A percentile compares a stretch with the other conserved stretches of the same genome.
phyloP scores from a whole-genome alignment of 2,329 filamentous ascomycete species.

The Aspergillus awamori region DNA sequence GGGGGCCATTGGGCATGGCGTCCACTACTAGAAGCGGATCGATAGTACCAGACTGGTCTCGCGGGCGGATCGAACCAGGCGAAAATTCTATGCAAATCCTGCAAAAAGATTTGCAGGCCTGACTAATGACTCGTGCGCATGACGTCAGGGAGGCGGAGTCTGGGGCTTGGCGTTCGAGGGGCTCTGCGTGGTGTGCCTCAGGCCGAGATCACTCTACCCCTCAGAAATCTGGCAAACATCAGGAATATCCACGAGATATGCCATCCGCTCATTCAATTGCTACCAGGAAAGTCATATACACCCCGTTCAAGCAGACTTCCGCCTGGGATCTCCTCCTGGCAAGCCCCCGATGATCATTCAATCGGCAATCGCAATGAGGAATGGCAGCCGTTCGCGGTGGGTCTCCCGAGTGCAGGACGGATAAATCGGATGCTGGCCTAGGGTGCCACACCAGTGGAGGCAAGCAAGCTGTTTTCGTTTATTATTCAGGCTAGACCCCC shows the following conservation, averaged over 20 bases:
- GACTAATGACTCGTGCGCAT: not conserved
- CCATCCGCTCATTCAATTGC: too few relatives aligned
- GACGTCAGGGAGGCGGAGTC: constrained; percentile 2
- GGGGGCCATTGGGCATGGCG: too few relatives aligned
- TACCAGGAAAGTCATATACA: too few relatives aligned
- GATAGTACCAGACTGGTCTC: too few relatives aligned
- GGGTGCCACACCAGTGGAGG: not conserved
- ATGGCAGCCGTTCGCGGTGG: constrained; percentile 9
- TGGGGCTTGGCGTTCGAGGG: not conserved
- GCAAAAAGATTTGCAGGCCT: not conserved
- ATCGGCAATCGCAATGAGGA: constrained; percentile 1
- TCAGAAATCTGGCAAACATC: too few relatives aligned
- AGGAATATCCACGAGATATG: too few relatives aligned
- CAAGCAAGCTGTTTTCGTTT: not conserved
- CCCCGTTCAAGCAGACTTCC: too few relatives aligned
- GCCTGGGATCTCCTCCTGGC: not conserved
- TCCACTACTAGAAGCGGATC: too few relatives aligned
- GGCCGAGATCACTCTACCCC: not conserved
- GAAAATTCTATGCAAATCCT: too few relatives aligned
- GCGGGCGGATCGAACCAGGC: too few relatives aligned
- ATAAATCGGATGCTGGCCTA: constrained; percentile 6
- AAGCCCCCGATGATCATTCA: not conserved
- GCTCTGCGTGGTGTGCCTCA: not conserved
- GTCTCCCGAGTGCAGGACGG: constrained; percentile 8
- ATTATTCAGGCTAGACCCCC: not conserved